Percentiles rank a stretch among this genome's conserved stretches.
Conservation (phyloP, 2,329 filamentous ascomycete species). For the Gremmenia infestans region DNA sequence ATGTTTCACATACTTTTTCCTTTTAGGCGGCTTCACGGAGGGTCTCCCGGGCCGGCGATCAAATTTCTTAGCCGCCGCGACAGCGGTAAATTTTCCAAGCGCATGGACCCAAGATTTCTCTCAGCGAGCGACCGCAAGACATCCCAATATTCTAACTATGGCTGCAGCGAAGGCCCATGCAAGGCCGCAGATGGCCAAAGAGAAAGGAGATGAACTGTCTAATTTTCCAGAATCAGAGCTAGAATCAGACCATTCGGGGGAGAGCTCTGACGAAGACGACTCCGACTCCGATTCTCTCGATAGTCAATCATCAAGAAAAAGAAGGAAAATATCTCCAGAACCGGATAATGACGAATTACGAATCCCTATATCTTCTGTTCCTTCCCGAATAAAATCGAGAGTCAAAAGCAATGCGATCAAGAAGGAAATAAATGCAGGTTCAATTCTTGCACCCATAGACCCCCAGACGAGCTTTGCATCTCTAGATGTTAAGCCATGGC, state of each 20-base stretch:
- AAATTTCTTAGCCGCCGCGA: neutral
- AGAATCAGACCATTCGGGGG: conserved; percentile 4
- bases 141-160: conserved; percentile 3
- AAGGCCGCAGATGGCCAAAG: conserved; percentile 4
- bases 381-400: conserved; percentile 27
- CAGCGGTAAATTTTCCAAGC: neutral
- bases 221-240: conserved; percentile 7
- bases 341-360: conserved; percentile 12
- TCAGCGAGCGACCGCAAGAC: neutral
- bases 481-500: conserved; percentile 76
- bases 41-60: neutral
- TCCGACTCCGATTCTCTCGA: conserved; percentile 31
- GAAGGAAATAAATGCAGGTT: conserved; percentile 8
- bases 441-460: conserved; percentile 48
- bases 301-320: conserved; percentile 28
- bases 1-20: neutral
- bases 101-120: neutral
- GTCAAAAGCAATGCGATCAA: conserved; percentile 1
- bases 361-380: conserved; percentile 20
- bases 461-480: conserved; percentile 63
- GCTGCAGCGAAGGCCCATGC: conserved; percentile 9
- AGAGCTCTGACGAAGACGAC: conserved; percentile 10
- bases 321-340: conserved; percentile 25
- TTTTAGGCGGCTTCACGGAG: neutral
- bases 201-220: conserved; percentile 7